Percentiles rank a stretch among this genome's conserved stretches.
phyloP scores from a whole-genome alignment of 768 basidiomycete genomes.

The Naganishia onofrii region DNA sequence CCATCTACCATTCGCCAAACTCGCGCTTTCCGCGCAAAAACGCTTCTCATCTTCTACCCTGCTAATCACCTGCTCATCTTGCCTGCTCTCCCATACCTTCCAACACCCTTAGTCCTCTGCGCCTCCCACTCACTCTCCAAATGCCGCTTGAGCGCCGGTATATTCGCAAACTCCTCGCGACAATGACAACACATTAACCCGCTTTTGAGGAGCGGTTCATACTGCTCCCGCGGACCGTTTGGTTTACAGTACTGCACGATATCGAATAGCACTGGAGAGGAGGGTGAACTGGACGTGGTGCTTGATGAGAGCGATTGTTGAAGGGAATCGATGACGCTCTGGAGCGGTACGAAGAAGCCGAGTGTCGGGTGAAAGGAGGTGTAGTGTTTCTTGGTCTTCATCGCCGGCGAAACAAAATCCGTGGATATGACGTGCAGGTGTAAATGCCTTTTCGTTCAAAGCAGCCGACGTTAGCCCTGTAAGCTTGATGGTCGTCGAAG shows the following conservation, averaged over 20 bases:
- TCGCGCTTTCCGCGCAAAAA: too few species aligned
- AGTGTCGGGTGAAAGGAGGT: slow-evolving; percentile 82
- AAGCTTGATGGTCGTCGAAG: too few species aligned
- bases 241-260: slow-evolving; percentile 14
- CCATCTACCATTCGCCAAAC: too few species aligned
- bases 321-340: slow-evolving; percentile 57
- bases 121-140: slow-evolving; percentile 71
- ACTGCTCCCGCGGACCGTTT: slow-evolving; percentile 43
- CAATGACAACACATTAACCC: slow-evolving; percentile 69
- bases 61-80: too few species aligned
- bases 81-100: too few species aligned
- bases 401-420: slow-evolving; percentile 65
- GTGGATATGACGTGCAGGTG: slow-evolving; percentile 79
- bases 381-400: slow-evolving; percentile 88
- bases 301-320: too few species aligned
- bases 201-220: slow-evolving; percentile 68
- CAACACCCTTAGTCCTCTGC: background rate
- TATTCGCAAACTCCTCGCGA: slow-evolving; percentile 62
- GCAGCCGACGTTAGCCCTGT: too few species aligned
- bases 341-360: slow-evolving; percentile 76
- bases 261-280: background rate
- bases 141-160: slow-evolving; percentile 72
- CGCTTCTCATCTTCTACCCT: too few species aligned
- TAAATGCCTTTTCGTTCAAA: slow-evolving; percentile 37
- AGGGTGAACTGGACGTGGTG: background rate